phyloP scores from a whole-genome alignment of 495 filamentous ascomycete genomes.

The Sphaerosporella brunnea region DNA sequence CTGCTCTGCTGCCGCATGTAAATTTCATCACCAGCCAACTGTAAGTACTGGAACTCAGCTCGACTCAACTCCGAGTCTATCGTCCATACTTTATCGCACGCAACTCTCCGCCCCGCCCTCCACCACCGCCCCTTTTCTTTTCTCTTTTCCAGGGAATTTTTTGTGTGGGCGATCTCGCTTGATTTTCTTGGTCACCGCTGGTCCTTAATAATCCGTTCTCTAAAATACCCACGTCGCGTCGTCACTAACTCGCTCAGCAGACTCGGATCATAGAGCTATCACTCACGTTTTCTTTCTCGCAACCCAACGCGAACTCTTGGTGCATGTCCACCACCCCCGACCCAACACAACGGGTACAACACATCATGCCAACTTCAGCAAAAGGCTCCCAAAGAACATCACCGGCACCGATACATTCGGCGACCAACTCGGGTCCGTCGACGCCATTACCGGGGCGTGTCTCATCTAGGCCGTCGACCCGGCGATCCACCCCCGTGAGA shows the following conservation, averaged over 20 bases:
- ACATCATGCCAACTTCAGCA: constrained; percentile 25
- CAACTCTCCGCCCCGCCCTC: not conserved
- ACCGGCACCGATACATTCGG: constrained; percentile 15
- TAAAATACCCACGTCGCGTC: constrained; percentile 23
- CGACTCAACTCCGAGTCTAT: not conserved
- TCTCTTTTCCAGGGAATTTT: not conserved
- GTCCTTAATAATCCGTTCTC: constrained; percentile 6
- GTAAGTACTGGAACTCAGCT: not conserved
- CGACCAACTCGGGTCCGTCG: constrained; percentile 1
- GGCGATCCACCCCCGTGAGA: constrained; percentile 25
- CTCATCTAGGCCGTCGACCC: constrained; percentile 22
- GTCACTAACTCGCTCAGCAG: constrained; percentile 14
- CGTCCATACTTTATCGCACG: not conserved
- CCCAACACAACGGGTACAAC: constrained; percentile 22
- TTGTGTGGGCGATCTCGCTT: not conserved
- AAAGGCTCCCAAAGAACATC: constrained; percentile 7
- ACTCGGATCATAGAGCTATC: too few relatives aligned
- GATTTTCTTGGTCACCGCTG: not conserved
- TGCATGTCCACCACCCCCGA: constrained; percentile 20
- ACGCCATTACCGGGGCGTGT: constrained; percentile 1
- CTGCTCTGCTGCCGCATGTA: not conserved
- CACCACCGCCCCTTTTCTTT: not conserved
- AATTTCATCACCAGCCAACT: not conserved
- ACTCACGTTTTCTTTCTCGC: constrained; percentile 21
- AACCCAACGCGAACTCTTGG: constrained; percentile 14